Base-by-base conservation (phyloP, 192 early-diverging fungal species). In the Rhizoclosmatium globosum region DNA sequence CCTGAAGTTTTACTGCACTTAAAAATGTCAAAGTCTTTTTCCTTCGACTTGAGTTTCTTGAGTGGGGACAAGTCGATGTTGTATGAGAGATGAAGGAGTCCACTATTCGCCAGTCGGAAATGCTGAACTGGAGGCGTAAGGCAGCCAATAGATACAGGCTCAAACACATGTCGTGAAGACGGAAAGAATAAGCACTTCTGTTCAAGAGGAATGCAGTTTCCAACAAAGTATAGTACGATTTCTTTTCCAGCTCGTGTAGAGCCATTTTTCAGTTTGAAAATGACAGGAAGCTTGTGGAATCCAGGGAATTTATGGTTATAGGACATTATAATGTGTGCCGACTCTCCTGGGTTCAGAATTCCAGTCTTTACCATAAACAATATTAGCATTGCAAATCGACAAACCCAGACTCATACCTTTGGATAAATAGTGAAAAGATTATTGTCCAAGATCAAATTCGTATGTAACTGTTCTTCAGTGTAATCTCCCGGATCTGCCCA, bases 401-500 rank as follows among this genome's bases (percentile, higher is more conserved):
- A 71, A n/a, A 13, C 31, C 13, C 9, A 17, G 31, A 23, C 13
- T 9, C 53, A 21, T 59, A 85, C 85, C 74, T 88, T 90, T 23
- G 89, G 89, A 19, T 71, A 60, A 2, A 90, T 84, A 1, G 74
- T 47, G 64, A 90, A 90, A 42, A 90, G 46, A 13, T 69, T 64
- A 67, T 90, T 90, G 61, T 90, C 89, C 15, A 86, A 61, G 60
- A 90, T 89, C 68, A 89, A 75, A 71, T 87, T 89, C 21, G 83
- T 75, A 39, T 83, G 80, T 6, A 88, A 60, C 62, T 90, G 89
- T 58, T 90, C 88, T 15, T 90, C 89, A 13, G 85, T 84, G 69
- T 83, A 88, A 68, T 88, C 85, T 11, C 86, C 87, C 7, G 86
- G 87, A 67, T 88, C 84, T 15, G 89, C 89, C 89, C 89, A 90